These are phyloP conservation scores for Articulospora tetracladia DNA, from an alignment of 495 filamentous ascomycete genomes.

Conservation along the genomic window DNA sequence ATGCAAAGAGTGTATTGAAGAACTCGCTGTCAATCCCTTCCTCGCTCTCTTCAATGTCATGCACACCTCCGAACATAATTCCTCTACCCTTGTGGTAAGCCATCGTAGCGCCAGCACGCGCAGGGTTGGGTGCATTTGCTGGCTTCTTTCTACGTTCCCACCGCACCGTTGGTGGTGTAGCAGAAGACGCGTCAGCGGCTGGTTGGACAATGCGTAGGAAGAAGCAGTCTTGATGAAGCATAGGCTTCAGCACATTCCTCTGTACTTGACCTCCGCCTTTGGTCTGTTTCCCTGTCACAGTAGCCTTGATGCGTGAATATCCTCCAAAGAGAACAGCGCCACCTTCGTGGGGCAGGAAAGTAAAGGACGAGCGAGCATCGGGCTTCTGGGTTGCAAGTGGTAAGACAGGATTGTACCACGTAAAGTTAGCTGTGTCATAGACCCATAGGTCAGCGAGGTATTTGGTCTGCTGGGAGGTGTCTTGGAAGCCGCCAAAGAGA, in stretches of 20 bases:
- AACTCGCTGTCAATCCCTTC: slow-evolving; percentile 96
- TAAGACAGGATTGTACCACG: slow-evolving; percentile 70
- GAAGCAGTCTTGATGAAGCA: slow-evolving; percentile 93
- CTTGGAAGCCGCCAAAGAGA: slow-evolving; percentile 85
- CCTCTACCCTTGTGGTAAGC: slow-evolving; percentile 87
- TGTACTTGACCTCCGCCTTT: slow-evolving; percentile 56
- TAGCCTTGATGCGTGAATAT: slow-evolving; percentile 83
- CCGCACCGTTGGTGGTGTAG: slow-evolving; percentile 62
- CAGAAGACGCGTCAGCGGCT: slow-evolving; percentile 52
- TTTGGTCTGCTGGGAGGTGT: slow-evolving; percentile 88
- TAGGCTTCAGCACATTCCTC: slow-evolving; percentile 70
- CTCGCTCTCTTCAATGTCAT: slow-evolving; percentile 89
- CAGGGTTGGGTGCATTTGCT: slow-evolving; percentile 78
- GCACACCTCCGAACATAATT: slow-evolving; percentile 90
- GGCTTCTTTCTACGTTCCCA: slow-evolving; percentile 95
- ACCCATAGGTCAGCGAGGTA: slow-evolving; percentile 73
- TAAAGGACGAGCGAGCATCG: slow-evolving; percentile 85
- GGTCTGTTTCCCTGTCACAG: slow-evolving; percentile 50
- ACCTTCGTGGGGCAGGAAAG: slow-evolving; percentile 81
- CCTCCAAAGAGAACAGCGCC: slow-evolving; percentile 90
- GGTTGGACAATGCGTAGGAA: slow-evolving; percentile 80
- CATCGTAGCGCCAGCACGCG: slow-evolving; percentile 87
- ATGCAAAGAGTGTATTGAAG: slow-evolving; percentile 83
- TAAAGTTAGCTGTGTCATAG: slow-evolving; percentile 62
- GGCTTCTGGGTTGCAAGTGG: slow-evolving; percentile 77